Percentiles rank a stretch among this genome's conserved stretches.
These are phyloP conservation scores for Termitomyces sp. DNA, from an alignment of 768 basidiomycete genomes.

Conservation along the genomic window DNA sequence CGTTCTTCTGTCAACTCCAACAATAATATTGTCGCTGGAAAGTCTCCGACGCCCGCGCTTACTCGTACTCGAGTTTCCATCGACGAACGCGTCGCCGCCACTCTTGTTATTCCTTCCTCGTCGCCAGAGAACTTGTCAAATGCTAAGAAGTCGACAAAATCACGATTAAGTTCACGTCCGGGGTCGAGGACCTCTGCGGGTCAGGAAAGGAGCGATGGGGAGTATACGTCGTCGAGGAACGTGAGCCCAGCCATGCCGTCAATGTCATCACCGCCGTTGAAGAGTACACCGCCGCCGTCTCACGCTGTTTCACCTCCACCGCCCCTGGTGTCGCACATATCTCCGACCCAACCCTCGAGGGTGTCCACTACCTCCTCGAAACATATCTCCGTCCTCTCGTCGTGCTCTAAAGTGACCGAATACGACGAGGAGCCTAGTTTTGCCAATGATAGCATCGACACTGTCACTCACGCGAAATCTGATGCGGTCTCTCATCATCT, in stretches of 20 bases:
- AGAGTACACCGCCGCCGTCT: neutral
- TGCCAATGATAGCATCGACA: neutral
- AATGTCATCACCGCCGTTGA: neutral
- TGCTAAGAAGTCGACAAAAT: neutral
- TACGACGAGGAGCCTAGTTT: neutral
- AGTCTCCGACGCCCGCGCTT: constrained; percentile 14
- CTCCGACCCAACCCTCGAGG: neutral
- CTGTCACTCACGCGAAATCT: neutral
- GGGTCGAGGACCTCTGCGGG: neutral
- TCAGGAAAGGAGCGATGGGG: constrained; percentile 4
- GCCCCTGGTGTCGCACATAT: neutral
- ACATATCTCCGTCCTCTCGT: constrained; percentile 4
- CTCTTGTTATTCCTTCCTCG: neutral
- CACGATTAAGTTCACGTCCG: neutral
- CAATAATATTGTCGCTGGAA: neutral
- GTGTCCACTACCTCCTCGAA: neutral
- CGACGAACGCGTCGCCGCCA: constrained; percentile 8
- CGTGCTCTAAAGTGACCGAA: constrained; percentile 4
- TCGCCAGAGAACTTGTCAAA: neutral
- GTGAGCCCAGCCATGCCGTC: neutral
- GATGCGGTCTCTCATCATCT: neutral
- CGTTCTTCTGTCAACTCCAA: constrained; percentile 36
- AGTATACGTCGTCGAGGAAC: neutral
- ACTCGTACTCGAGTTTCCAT: constrained; percentile 8
- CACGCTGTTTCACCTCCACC: neutral